Conservation (phyloP, 768 basidiomycete species). For the Pleurotus tuoliensis region DNA sequence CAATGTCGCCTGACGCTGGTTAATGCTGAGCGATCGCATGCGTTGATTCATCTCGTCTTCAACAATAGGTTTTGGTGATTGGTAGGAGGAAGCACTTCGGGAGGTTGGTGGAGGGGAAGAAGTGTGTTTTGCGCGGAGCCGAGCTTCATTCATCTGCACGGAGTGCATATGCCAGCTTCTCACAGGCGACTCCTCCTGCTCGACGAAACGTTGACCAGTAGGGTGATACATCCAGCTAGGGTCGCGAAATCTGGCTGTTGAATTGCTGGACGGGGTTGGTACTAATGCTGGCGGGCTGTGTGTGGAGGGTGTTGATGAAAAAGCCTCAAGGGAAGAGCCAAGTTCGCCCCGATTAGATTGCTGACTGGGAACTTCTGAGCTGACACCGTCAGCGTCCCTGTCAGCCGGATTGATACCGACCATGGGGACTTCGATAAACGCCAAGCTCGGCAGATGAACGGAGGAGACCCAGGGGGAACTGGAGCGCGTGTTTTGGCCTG, state of each 20-base stretch:
- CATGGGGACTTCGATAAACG: neutral
- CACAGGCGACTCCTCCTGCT: neutral
- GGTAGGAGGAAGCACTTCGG: neutral
- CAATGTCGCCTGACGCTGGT: conserved; percentile 21
- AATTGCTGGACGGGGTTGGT: conserved; percentile 1
- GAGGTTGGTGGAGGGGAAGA: conserved; percentile 1
- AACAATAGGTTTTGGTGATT: neutral
- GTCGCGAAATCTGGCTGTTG: conserved; percentile 5
- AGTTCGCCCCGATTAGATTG: conserved; percentile 4
- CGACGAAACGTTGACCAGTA: conserved; percentile 6
- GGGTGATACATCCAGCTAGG: conserved; percentile 8
- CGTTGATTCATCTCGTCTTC: conserved; percentile 2
- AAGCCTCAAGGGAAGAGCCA: conserved; percentile 1
- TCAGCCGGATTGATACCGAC: conserved; percentile 4
- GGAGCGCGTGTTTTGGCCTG: too few relatives aligned
- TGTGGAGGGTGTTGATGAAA: neutral
- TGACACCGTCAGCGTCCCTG: conserved; percentile 5
- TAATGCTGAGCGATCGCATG: conserved; percentile 9
- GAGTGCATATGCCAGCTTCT: conserved; percentile 7
- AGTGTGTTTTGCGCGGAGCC: neutral
- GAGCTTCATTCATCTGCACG: conserved; percentile 5
- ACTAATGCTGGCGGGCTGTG: neutral
- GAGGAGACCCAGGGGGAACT: too few relatives aligned
- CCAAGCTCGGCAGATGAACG: too few relatives aligned
- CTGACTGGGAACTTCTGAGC: neutral